Percentiles rank a stretch among this genome's conserved stretches.
phyloP scores from a whole-genome alignment of 805 yeast species.

The Brettanomyces custersianus region DNA sequence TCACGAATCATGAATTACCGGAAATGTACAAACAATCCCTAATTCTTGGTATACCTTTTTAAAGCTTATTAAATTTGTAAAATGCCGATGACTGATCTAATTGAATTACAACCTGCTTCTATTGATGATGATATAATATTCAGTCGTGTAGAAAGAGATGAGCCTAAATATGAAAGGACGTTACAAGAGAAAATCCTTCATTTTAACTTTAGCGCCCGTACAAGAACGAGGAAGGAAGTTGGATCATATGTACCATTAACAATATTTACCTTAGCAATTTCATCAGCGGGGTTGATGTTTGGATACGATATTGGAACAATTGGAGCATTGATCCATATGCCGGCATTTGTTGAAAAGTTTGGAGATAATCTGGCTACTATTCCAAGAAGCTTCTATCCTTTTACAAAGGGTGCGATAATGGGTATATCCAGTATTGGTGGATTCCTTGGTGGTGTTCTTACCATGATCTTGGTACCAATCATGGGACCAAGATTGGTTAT shows the following conservation, averaged over 20 bases:
- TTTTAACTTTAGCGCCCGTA: too few relatives aligned
- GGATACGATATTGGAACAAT: conserved; percentile 30
- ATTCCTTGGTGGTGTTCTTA: conserved; percentile 23
- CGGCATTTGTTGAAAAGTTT: conserved; percentile 16
- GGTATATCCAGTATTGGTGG: conserved; percentile 25
- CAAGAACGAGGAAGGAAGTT: too few relatives aligned
- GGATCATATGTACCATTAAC: conserved; percentile 16
- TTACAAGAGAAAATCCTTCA: too few relatives aligned
- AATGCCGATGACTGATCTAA: too few relatives aligned
- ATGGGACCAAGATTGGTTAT: conserved; percentile 20
- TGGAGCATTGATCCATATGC: conserved; percentile 26
- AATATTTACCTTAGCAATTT: conserved; percentile 17
- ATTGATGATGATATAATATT: too few relatives aligned
- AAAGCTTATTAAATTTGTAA: too few relatives aligned
- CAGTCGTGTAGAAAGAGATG: too few relatives aligned
- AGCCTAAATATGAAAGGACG: too few relatives aligned
- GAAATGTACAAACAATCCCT: too few relatives aligned
- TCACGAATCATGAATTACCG: too few relatives aligned
- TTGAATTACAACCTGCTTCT: too few relatives aligned
- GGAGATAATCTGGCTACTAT: conserved; percentile 13
- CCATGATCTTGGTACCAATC: conserved; percentile 15
- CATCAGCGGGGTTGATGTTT: conserved; percentile 25
- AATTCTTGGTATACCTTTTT: too few relatives aligned
- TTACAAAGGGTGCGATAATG: conserved; percentile 23
- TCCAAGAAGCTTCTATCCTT: conserved; percentile 10